Conservation (phyloP, 129 eudicot genomes). For the Tagetes patula region DNA sequence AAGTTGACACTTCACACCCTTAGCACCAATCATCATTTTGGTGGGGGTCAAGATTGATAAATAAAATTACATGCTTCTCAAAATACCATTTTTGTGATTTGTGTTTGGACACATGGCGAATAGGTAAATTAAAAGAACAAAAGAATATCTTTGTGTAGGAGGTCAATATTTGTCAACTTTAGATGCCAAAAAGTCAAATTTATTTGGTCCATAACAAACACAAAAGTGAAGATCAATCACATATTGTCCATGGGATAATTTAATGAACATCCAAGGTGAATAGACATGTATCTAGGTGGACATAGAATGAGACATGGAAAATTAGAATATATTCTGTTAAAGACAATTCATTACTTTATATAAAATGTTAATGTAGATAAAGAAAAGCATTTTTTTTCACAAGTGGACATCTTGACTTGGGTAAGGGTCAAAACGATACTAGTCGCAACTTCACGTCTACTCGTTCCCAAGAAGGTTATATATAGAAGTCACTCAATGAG, state of each 20-base stretch:
- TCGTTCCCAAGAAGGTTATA: conserved; percentile 19
- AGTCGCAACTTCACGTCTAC: conserved; percentile 24
- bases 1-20: conserved; percentile 28
- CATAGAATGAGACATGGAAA: not conserved
- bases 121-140: not conserved
- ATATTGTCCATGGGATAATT: conserved; percentile 19
- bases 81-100: conserved; percentile 28
- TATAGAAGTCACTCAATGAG: conserved; percentile 18
- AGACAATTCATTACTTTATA: conserved; percentile 21
- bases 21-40: conserved; percentile 2
- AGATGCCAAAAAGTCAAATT: conserved; percentile 30
- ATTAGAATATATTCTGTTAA: conserved; percentile 33
- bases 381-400: conserved; percentile 24
- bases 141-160: conserved; percentile 23
- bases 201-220: conserved; percentile 28
- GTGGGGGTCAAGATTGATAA: conserved; percentile 24
- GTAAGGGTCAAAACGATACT: conserved; percentile 27
- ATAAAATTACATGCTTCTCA: conserved; percentile 12
- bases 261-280: conserved; percentile 16
- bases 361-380: conserved; percentile 16
- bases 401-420: conserved; percentile 26
- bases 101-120: conserved; percentile 28
- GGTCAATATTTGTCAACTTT: conserved; percentile 31
- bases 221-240: conserved; percentile 29
- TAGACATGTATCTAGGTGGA: conserved; percentile 25